Evolutionary conservation across 768 basidiomycete genomes (phyloP).

Genomic region (Lactarius akahatsu): DNA sequence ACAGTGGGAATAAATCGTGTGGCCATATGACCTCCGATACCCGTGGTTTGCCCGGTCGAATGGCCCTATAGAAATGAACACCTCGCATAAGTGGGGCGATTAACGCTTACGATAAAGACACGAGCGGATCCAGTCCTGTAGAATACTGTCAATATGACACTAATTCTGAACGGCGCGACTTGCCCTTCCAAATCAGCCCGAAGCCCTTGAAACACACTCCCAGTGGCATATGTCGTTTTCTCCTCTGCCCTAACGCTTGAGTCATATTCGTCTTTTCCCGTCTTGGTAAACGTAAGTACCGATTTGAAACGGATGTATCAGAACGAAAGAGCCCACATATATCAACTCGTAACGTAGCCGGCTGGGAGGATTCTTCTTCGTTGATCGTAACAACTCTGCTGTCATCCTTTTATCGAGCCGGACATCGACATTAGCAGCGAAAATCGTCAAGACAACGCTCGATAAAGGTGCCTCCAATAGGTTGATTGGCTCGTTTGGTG

Average conservation of each 20-base stretch:
- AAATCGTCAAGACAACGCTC: slow-evolving; percentile 61
- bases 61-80: slow-evolving; percentile 58
- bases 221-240: slow-evolving; percentile 55
- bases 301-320: slow-evolving; percentile 6
- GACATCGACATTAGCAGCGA: slow-evolving; percentile 65
- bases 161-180: slow-evolving; percentile 28
- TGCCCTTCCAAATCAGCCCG: slow-evolving; percentile 85
- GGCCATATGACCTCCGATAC: slow-evolving; percentile 65
- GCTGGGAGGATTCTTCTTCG: slow-evolving; percentile 89
- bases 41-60: slow-evolving; percentile 90
- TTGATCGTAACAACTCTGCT: slow-evolving; percentile 79
- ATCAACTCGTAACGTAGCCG: slow-evolving; percentile 79
- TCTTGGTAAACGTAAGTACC: slow-evolving; percentile 43
- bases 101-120: slow-evolving; percentile 72
- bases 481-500: slow-evolving; percentile 33
- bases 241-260: slow-evolving; percentile 68
- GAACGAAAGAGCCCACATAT: slow-evolving; percentile 52
- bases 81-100: slow-evolving; percentile 3
- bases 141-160: not conserved
- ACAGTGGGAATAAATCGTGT: slow-evolving; percentile 94
- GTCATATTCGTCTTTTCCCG: slow-evolving; percentile 79
- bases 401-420: slow-evolving; percentile 62
- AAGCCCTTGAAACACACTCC: slow-evolving; percentile 84
- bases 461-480: slow-evolving; percentile 45
- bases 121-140: slow-evolving; percentile 63